Conservation (phyloP, 306 rosid species). For the Dicorynia guianensis region DNA sequence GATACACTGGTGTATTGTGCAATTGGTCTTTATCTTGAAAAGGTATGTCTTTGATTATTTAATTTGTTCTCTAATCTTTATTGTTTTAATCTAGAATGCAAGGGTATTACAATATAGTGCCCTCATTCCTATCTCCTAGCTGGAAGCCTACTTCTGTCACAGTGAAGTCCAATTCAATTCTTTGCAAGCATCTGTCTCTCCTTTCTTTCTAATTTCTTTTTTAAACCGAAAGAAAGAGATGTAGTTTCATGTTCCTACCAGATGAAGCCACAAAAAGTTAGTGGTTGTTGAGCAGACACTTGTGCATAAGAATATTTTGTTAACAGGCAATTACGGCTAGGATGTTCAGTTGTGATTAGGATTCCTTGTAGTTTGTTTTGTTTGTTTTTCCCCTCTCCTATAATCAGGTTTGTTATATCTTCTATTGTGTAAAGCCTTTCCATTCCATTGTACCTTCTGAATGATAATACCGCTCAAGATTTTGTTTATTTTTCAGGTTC, state of each 20-base stretch:
- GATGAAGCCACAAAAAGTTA: not conserved
- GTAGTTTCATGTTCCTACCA: not conserved
- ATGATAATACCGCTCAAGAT: slow-evolving; percentile 8
- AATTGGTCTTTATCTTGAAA: slow-evolving; percentile 89
- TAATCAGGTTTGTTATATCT: not conserved
- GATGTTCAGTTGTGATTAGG: not conserved
- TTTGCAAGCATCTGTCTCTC: not conserved
- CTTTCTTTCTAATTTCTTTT: not conserved
- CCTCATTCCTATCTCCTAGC: not conserved
- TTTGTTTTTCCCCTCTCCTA: not conserved
- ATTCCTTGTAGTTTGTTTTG: not conserved
- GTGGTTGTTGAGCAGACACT: not conserved
- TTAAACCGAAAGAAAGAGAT: not conserved
- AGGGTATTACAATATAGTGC: not conserved
- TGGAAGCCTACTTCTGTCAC: slow-evolving; percentile 22
- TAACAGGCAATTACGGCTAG: not conserved
- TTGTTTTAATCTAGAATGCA: slow-evolving; percentile 26
- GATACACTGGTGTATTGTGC: slow-evolving; percentile 85
- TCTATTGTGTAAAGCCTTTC: not conserved
- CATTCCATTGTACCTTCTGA: slow-evolving; percentile 10
- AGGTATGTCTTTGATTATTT: slow-evolving; percentile 59
- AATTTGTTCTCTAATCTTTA: slow-evolving; percentile 1
- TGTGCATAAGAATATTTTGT: not conserved
- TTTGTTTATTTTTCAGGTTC: slow-evolving; percentile 63
- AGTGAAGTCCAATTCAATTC: slow-evolving; percentile 25